A percentile compares a stretch with the other conserved stretches of the same genome.
phyloP scores from a whole-genome alignment of 257 asterid genomes.

The Cruciata laevipes region DNA sequence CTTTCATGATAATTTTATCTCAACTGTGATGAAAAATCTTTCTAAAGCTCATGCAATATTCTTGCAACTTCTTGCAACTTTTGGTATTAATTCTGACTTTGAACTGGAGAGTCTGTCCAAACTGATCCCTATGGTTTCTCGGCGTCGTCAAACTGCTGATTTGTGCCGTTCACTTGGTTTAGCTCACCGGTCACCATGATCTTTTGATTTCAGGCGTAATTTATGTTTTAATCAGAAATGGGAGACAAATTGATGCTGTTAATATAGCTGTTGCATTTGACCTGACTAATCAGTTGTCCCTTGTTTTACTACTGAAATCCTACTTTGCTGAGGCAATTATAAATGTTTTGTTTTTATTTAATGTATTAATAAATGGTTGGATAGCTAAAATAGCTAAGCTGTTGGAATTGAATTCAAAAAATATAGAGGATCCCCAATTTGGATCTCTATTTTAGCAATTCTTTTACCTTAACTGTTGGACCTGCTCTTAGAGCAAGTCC shows the following conservation, averaged over 20 bases:
- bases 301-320: constrained; percentile 63
- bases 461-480: no score
- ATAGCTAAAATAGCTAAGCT: no score
- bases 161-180: constrained; percentile 89
- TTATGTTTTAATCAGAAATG: constrained; percentile 72
- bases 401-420: no score
- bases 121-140: constrained; percentile 95
- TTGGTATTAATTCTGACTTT: constrained; percentile 75
- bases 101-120: constrained; percentile 68
- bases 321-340: constrained; percentile 79
- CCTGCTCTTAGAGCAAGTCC: no score
- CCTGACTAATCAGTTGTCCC: constrained; percentile 74
- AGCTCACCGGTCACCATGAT: constrained; percentile 41
- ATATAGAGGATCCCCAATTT: no score
- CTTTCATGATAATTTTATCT: no score
- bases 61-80: constrained; percentile 86
- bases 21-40: no score
- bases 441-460: no score
- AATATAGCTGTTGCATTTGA: constrained; percentile 89
- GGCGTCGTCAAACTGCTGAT: constrained; percentile 97
- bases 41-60: constrained; percentile 99
- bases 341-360: no score
- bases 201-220: constrained; percentile 70
- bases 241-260: constrained; percentile 97
- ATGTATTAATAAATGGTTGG: no score